Evolutionary conservation across 176 grass and related monocot genomes (phyloP), one percentile per base, ranked within the genome.

Genomic region (Eragrostis nindensis): DNA sequence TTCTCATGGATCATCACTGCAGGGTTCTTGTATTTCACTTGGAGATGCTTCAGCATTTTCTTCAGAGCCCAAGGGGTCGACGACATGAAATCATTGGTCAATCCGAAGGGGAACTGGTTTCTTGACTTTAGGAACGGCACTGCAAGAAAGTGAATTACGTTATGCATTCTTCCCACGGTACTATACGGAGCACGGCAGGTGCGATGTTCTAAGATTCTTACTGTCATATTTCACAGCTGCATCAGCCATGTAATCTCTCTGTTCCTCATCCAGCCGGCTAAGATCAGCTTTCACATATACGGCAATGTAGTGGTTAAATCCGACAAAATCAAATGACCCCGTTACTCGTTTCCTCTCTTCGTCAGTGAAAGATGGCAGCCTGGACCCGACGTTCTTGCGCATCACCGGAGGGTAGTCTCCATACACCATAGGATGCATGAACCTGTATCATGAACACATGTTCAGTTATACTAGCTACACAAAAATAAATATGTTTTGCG

Each of bases 1-100:
- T 98, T 98, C 83, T 98, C 92, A 62, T 98, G 92, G 69, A 98
- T 98, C 83, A 94, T 68, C 36, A 94, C 65, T 0, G 65, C 80
- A 39, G 90, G 95, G 78, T 94, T 98, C 73, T 87, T 83, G 74
- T 98, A 98, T 64, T 90, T 87, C 64, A 89, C 63, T 91, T 79
- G 86, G 36, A 95, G 67, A 78, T 98, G 88, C 7, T 88, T 83
- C 55, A 98, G 60, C 86, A 98, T 80, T 82, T 89, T 93, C 44
- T 68, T 75, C 63, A 98, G 71, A 70, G 92, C 92, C 96, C 92
- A 98, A 5, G 95, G n/a, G 0, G 83, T 78, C 0, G 87, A 45
- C 4, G 83, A 38, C 73, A n/a, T 62, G n/a, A 76, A 41, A 56
- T 73, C 78, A 0, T 6, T 67, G 2, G 11, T 73, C 60, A 73